Conservation (phyloP, 202 grass and related monocot genomes). For the Bolboschoenoplectus hybrid region DNA sequence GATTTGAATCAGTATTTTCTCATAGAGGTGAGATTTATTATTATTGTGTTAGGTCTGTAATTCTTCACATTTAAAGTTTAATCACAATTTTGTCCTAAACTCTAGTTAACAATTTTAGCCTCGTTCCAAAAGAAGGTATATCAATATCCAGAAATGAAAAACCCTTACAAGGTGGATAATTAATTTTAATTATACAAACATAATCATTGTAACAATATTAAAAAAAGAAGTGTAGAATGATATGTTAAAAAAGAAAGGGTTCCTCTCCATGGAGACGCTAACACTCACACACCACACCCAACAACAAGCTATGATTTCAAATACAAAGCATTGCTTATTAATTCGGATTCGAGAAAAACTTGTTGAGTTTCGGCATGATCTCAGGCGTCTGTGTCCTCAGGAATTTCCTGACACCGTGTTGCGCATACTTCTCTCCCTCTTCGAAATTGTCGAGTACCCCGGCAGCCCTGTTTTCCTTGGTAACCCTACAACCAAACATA, state of each 20-base stretch:
- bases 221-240: neutral
- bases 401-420: constrained; percentile 61
- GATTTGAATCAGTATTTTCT: too few species aligned
- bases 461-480: constrained; percentile 40
- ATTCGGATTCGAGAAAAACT: constrained; percentile 48
- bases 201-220: neutral
- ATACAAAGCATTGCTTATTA: constrained; percentile 11
- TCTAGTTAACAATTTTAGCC: neutral
- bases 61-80: too few species aligned
- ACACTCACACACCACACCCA: neutral
- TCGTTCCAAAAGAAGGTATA: neutral
- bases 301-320: constrained; percentile 26
- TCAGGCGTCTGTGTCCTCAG: constrained; percentile 50
- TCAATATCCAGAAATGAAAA: neutral
- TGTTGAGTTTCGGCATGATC: constrained; percentile 63
- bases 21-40: too few species aligned
- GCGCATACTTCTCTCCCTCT: constrained; percentile 48
- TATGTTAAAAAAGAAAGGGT: neutral
- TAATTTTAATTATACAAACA: constrained; percentile 11
- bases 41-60: too few species aligned
- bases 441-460: constrained; percentile 35
- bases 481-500: constrained; percentile 28
- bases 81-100: too few species aligned
- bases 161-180: neutral
- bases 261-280: neutral